These are phyloP conservation scores for Pseudogymnoascus sp. DNA, from an alignment of 2,329 filamentous ascomycete species.

Conservation along the genomic window DNA sequence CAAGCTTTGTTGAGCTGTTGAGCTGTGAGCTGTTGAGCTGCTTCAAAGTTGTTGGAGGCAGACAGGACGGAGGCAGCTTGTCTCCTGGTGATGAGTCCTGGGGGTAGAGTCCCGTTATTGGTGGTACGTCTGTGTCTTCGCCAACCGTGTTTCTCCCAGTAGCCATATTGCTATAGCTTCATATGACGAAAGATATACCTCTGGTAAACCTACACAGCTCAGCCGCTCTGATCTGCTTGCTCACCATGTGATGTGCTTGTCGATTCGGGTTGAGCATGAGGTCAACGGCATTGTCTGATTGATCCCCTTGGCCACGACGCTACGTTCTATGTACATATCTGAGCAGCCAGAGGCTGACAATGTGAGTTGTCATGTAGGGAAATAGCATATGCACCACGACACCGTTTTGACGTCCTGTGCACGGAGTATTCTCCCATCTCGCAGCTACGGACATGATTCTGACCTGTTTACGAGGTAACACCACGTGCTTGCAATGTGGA, in stretches of 20 bases:
- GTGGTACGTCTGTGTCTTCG: background rate
- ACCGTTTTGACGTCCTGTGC: background rate
- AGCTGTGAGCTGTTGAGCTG: constrained; percentile 8
- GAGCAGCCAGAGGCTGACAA: background rate
- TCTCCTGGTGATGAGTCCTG: constrained; percentile 13
- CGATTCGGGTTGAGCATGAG: constrained; percentile 42
- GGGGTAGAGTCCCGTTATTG: background rate
- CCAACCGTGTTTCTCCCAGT: constrained; percentile 19
- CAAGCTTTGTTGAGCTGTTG: constrained; percentile 8
- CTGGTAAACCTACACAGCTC: constrained; percentile 43
- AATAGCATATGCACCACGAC: background rate
- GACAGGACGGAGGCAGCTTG: background rate
- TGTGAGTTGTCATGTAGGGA: constrained; percentile 1
- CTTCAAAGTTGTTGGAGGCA: background rate
- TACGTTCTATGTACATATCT: background rate
- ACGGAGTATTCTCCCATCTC: background rate
- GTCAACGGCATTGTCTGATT: constrained; percentile 41
- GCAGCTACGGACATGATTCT: background rate
- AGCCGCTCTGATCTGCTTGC: constrained; percentile 34
- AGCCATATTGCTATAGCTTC: background rate
- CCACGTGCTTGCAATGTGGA: background rate
- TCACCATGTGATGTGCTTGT: constrained; percentile 1
- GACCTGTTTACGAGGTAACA: background rate
- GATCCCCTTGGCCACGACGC: background rate
- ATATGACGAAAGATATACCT: constrained; percentile 26